A percentile compares a stretch with the other conserved stretches of the same genome.
These are phyloP conservation scores for Acer saccharum DNA, from an alignment of 345 rosid species.

Conservation along the genomic window DNA sequence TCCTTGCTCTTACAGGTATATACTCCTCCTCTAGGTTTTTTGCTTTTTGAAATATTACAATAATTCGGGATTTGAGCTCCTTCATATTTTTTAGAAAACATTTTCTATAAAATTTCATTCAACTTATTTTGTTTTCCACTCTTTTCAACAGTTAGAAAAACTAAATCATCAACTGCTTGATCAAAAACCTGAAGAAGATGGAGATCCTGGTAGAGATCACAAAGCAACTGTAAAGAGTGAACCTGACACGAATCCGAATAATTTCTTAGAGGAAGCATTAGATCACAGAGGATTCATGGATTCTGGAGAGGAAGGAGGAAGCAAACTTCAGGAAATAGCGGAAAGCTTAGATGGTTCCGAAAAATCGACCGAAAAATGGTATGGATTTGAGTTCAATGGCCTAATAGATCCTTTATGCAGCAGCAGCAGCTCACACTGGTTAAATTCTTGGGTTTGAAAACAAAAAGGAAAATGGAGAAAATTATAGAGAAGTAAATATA, in stretches of 20 bases:
- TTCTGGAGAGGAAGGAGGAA: conserved; percentile 28
- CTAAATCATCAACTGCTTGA: conserved; percentile 42
- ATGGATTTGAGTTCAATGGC: conserved; percentile 36
- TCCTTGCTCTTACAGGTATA: conserved; percentile 57
- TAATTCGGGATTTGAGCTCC: too few relatives aligned
- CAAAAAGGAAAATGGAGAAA: not conserved
- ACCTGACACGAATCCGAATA: conserved; percentile 26
- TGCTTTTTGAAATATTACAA: too few relatives aligned
- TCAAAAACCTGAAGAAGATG: conserved; percentile 23
- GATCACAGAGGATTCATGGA: conserved; percentile 22
- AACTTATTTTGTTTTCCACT: not conserved
- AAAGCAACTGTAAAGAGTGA: conserved; percentile 33
- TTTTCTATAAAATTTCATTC: not conserved
- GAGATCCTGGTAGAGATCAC: not conserved
- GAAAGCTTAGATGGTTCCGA: conserved; percentile 43
- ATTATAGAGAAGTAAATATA: not conserved
- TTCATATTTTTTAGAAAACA: too few relatives aligned
- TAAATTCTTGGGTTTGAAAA: conserved; percentile 55
- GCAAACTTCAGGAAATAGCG: conserved; percentile 28
- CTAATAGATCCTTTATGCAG: conserved; percentile 41
- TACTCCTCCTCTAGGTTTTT: too few relatives aligned
- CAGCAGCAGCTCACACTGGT: conserved; percentile 44
- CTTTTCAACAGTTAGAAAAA: conserved; percentile 52
- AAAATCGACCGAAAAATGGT: conserved; percentile 48
- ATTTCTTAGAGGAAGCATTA: conserved; percentile 16